Conservation (phyloP, 257 asterid species). For the Fraxinus excelsior region DNA sequence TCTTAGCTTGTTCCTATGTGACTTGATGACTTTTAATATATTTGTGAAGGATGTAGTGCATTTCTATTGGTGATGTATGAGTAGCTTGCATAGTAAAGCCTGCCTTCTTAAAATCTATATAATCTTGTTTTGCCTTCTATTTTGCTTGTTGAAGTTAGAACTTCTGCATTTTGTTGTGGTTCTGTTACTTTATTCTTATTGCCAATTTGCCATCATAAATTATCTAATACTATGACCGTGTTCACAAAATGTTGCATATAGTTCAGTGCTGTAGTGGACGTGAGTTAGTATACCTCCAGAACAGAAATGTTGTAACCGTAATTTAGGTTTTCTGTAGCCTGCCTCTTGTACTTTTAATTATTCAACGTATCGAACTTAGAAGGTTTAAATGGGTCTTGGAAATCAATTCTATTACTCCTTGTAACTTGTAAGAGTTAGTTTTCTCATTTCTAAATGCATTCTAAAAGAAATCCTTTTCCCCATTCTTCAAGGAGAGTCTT, state of each 20-base stretch:
- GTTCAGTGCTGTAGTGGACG: not conserved
- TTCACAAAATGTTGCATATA: not conserved
- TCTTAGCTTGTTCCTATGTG: not conserved
- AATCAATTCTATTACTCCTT: not conserved
- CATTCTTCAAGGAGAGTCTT: too few species aligned
- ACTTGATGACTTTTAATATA: not conserved
- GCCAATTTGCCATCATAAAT: not conserved
- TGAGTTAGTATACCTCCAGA: not conserved
- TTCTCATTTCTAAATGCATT: not conserved
- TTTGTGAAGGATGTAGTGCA: not conserved
- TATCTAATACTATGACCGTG: not conserved
- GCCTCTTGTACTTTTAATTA: not conserved
- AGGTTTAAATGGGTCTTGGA: conserved; percentile 1
- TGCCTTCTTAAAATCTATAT: not conserved
- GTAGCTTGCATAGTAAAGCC: not conserved
- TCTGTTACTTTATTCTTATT: not conserved
- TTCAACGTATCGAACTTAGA: not conserved
- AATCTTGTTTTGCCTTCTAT: not conserved
- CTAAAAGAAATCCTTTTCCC: too few species aligned
- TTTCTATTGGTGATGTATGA: not conserved
- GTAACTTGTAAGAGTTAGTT: not conserved
- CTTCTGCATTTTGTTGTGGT: conserved; percentile 8
- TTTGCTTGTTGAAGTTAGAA: not conserved
- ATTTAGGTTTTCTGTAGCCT: not conserved
- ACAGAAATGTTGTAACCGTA: not conserved